phyloP scores from a whole-genome alignment of 139 green algal species.

The Tetradesmus lagerheimii region DNA sequence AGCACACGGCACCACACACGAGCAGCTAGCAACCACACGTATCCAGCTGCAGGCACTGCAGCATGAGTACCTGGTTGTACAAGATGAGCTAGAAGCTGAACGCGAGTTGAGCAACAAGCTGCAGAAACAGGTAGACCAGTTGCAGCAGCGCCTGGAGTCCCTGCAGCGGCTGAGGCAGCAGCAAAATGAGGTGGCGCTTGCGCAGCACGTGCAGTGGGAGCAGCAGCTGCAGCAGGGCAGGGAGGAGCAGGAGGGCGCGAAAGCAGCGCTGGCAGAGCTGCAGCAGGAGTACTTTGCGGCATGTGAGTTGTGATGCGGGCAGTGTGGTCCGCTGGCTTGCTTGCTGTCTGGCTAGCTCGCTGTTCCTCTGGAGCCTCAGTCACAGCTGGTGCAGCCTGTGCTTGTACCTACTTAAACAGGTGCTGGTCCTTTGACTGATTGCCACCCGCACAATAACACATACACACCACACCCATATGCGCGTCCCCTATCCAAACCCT shows the following conservation, averaged over 20 bases:
- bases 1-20: conserved; percentile 8
- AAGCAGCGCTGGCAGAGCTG: not conserved
- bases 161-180: conserved; percentile 26
- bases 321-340: not conserved
- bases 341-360: too few species aligned
- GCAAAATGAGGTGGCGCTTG: not conserved
- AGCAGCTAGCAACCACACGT: conserved; percentile 15
- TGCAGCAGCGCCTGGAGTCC: conserved; percentile 17
- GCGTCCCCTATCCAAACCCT: too few species aligned
- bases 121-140: not conserved
- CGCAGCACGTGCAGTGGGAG: conserved; percentile 7
- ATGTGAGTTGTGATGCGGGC: conserved; percentile 13
- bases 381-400: too few species aligned
- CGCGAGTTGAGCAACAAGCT: conserved; percentile 6
- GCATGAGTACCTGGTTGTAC: not conserved
- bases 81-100: conserved; percentile 26
- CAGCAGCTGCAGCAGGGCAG: not conserved
- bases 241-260: conserved; percentile 9
- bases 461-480: too few species aligned
- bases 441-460: too few species aligned
- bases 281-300: conserved; percentile 42
- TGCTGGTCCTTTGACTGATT: too few species aligned
- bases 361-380: too few species aligned
- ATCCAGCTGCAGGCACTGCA: not conserved
- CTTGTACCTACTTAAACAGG: too few species aligned